Conservation (phyloP, 768 basidiomycete genomes). For the Naematelia aurantialba region DNA sequence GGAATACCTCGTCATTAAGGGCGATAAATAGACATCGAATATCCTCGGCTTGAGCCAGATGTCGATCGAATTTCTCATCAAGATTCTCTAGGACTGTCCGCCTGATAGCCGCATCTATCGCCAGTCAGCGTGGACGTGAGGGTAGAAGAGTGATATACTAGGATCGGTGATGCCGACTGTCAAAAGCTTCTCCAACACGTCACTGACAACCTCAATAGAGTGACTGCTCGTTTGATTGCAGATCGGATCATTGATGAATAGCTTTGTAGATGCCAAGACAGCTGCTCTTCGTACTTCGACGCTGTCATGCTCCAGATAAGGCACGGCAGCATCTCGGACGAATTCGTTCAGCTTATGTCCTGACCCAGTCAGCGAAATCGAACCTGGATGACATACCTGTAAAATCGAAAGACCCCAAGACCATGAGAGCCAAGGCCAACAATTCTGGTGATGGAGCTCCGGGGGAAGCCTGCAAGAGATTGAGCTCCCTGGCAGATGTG, state of each 20-base stretch:
- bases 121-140: constrained; percentile 8
- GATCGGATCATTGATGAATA: constrained; percentile 92
- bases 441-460: constrained; percentile 44
- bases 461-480: constrained; percentile 21
- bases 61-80: constrained; percentile 91
- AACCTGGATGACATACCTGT: constrained; percentile 59
- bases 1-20: constrained; percentile 92
- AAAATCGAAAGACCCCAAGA: constrained; percentile 90
- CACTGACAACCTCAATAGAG: constrained; percentile 93
- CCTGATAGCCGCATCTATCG: constrained; percentile 74
- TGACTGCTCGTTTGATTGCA: constrained; percentile 93
- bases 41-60: constrained; percentile 95
- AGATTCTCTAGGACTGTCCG: constrained; percentile 79
- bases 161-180: constrained; percentile 96
- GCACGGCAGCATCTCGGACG: constrained; percentile 82
- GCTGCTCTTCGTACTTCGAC: constrained; percentile 82
- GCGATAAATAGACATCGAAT: constrained; percentile 97
- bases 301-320: constrained; percentile 90
- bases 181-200: constrained; percentile 92
- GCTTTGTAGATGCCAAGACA: constrained; percentile 81
- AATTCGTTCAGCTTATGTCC: constrained; percentile 95
- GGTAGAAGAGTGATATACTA: constrained; percentile 55
- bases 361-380: constrained; percentile 38
- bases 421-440: constrained; percentile 77
- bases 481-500: constrained; percentile 25